A percentile compares a stretch with the other conserved stretches of the same genome.
These are phyloP conservation scores for Ogataea nitratoaversa DNA, from an alignment of 805 yeast genomes.

Conservation along the genomic window DNA sequence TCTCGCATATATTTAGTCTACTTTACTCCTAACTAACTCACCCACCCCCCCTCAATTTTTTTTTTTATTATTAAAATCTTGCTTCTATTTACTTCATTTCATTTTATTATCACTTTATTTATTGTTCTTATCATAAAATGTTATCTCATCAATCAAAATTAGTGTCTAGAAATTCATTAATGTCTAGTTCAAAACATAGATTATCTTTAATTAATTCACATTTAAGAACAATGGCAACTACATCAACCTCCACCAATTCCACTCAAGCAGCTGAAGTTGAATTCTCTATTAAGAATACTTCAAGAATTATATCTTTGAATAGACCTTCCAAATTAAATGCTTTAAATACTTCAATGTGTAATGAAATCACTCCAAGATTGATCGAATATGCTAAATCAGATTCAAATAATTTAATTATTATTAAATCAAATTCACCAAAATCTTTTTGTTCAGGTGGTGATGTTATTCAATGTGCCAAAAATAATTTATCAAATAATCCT, in stretches of 20 bases:
- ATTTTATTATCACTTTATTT: no score
- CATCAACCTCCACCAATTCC: constrained; percentile 2
- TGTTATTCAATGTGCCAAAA: constrained; percentile 72
- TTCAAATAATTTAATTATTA: constrained; percentile 58
- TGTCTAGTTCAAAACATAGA: constrained; percentile 5
- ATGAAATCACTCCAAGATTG: constrained; percentile 65
- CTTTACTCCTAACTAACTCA: no score
- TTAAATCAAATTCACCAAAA: constrained; percentile 61
- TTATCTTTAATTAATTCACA: constrained; percentile 5
- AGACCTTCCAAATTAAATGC: constrained; percentile 85
- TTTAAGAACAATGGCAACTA: constrained; percentile 20
- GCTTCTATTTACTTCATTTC: no score
- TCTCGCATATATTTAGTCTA: no score
- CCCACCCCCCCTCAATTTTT: no score
- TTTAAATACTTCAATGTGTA: constrained; percentile 70
- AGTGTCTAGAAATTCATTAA: background rate
- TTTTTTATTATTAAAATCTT: no score
- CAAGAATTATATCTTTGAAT: constrained; percentile 73
- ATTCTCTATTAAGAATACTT: constrained; percentile 56
- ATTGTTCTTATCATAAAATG: no score
- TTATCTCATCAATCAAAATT: background rate
- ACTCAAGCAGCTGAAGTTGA: constrained; percentile 46
- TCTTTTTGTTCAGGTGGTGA: constrained; percentile 97
- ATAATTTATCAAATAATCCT: constrained; percentile 45
- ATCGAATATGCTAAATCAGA: constrained; percentile 71